These are phyloP conservation scores for Thalassiosira livingstoniorum DNA, from an alignment of 352 stramenopile genomes.

Conservation along the genomic window DNA sequence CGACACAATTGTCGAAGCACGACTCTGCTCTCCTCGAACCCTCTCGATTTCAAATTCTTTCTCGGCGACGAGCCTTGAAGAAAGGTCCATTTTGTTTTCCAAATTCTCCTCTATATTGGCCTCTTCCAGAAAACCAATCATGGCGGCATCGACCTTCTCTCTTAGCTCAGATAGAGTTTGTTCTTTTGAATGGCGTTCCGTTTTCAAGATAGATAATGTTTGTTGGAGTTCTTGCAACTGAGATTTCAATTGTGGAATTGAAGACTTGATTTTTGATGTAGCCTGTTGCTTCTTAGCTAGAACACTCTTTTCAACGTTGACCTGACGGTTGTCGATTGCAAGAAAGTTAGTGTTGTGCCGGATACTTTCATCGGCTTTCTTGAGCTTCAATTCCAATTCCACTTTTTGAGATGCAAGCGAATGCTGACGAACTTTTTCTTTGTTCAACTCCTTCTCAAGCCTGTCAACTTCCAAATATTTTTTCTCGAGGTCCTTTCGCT, in stretches of 20 bases:
- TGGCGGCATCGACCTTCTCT: slow-evolving; percentile 36
- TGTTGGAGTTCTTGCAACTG: slow-evolving; percentile 26
- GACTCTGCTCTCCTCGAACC: slow-evolving; percentile 28
- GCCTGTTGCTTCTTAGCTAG: slow-evolving; percentile 43
- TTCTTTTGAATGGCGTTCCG: slow-evolving; percentile 29
- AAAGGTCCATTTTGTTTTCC: slow-evolving; percentile 11
- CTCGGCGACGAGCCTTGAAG: slow-evolving; percentile 35
- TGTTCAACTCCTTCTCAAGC: slow-evolving; percentile 11
- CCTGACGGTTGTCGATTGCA: slow-evolving; percentile 35
- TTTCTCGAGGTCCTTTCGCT: slow-evolving; percentile 19
- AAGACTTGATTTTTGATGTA: slow-evolving; percentile 38
- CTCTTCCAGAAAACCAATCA: slow-evolving; percentile 33
- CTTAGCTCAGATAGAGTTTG: slow-evolving; percentile 14
- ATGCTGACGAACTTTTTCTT: slow-evolving; percentile 36
- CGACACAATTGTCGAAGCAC: slow-evolving; percentile 22
- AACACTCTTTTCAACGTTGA: slow-evolving; percentile 34
- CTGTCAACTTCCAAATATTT: slow-evolving; percentile 23
- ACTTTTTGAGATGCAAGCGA: slow-evolving; percentile 37
- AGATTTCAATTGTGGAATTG: slow-evolving; percentile 24
- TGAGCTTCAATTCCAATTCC: slow-evolving; percentile 43
- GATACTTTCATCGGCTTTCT: slow-evolving; percentile 22
- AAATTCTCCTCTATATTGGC: slow-evolving; percentile 41
- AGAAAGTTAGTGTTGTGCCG: slow-evolving; percentile 32
- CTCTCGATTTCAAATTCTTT: slow-evolving; percentile 45
- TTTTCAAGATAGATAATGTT: slow-evolving; percentile 11